These are phyloP conservation scores for Dendrostoma leiphaemia DNA, from an alignment of 2,329 filamentous ascomycete species.

Conservation along the genomic window DNA sequence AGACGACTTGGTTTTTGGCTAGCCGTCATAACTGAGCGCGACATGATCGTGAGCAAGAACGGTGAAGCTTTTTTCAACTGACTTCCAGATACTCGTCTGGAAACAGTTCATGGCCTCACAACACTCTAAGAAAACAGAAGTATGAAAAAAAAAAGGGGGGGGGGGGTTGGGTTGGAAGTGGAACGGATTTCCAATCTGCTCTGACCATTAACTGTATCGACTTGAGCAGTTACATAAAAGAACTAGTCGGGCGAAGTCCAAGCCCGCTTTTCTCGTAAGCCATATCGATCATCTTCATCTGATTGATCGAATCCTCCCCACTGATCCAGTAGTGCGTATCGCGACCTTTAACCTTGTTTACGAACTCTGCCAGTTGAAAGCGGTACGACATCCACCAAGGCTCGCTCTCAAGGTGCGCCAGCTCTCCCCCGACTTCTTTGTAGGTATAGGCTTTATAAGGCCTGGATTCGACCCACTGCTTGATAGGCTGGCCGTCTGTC, in stretches of 20 bases:
- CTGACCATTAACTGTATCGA: no score
- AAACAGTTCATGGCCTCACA: no score
- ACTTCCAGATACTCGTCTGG: no score
- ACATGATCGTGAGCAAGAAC: no score
- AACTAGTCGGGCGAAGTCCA: conserved; percentile 27
- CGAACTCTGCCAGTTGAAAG: conserved; percentile 46
- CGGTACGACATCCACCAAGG: conserved; percentile 42
- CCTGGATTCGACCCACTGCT: conserved; percentile 22
- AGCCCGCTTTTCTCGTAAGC: conserved; percentile 35
- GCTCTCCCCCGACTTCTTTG: conserved; percentile 27
- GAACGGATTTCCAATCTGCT: no score
- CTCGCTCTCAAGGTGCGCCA: conserved; percentile 25
- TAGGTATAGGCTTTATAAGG: conserved; percentile 33
- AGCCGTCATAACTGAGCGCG: no score
- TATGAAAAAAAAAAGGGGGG: no score
- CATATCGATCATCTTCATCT: conserved; percentile 38
- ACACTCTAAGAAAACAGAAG: no score
- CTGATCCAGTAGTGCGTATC: conserved; percentile 35
- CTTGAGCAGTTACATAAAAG: no score
- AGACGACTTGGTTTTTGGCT: no score
- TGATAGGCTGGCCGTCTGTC: conserved; percentile 19
- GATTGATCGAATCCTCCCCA: conserved; percentile 33
- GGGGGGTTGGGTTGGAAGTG: no score
- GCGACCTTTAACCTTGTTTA: conserved; percentile 39
- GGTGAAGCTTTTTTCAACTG: no score